These are phyloP conservation scores for Anethum foeniculum DNA, from an alignment of 140 eudicot genomes.

Conservation along the genomic window DNA sequence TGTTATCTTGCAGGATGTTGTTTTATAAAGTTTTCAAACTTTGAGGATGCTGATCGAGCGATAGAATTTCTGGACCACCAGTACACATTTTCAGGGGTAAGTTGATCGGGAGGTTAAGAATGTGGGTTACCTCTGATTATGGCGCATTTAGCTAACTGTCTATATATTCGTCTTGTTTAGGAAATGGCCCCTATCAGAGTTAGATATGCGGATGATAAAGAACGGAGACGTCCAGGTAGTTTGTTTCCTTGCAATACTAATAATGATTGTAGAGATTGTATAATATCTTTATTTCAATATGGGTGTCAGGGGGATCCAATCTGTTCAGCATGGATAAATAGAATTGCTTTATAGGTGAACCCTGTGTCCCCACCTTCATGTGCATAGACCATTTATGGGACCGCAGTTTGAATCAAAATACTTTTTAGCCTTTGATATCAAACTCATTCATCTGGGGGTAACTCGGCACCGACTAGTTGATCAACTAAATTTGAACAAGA, in stretches of 20 bases:
- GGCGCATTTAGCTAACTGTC: background rate
- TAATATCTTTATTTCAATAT: background rate
- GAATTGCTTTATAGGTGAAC: background rate
- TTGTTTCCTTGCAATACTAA: background rate
- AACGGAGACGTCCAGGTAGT: constrained; percentile 63
- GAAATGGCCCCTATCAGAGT: constrained; percentile 55
- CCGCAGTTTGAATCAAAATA: background rate
- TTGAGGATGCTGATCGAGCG: constrained; percentile 79
- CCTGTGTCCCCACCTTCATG: background rate
- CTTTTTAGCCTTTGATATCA: background rate
- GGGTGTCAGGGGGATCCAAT: background rate
- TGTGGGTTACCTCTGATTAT: constrained; percentile 5
- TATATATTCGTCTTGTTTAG: constrained; percentile 29
- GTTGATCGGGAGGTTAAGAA: constrained; percentile 20
- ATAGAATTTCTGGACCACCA: constrained; percentile 48
- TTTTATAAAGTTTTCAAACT: constrained; percentile 67
- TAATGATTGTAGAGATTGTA: background rate
- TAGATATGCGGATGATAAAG: constrained; percentile 63
- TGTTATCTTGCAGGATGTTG: constrained; percentile 47
- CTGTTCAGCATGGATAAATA: background rate
- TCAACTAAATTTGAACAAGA: background rate
- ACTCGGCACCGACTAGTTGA: background rate
- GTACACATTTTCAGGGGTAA: constrained; percentile 66
- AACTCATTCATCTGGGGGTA: background rate
- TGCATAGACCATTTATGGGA: background rate